Percentiles rank a stretch among this genome's conserved stretches.
Evolutionary conservation across 306 rosid species (phyloP).

Genomic region (Quercus aquifolioides): DNA sequence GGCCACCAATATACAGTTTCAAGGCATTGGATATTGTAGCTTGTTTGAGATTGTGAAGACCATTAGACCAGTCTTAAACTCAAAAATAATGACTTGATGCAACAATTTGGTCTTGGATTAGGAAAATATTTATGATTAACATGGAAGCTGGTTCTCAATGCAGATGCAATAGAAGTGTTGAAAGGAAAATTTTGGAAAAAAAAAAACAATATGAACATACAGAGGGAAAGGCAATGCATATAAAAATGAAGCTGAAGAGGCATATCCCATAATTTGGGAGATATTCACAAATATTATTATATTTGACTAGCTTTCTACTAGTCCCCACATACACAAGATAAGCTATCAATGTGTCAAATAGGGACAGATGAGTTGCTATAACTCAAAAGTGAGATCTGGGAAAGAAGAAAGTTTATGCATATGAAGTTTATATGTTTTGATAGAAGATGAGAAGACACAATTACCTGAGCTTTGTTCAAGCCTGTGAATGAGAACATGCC

Average conservation of each 20-base stretch:
- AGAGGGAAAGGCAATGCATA: background rate
- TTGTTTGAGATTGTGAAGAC: background rate
- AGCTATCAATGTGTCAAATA: background rate
- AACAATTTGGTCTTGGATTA: background rate
- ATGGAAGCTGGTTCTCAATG: background rate
- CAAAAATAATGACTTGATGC: background rate
- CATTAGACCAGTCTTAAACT: background rate
- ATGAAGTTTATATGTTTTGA: constrained; percentile 4
- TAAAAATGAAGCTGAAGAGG: background rate
- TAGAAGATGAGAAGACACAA: background rate
- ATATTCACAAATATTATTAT: background rate
- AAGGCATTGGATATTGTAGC: background rate
- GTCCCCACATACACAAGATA: background rate
- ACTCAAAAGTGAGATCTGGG: background rate
- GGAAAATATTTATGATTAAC: background rate
- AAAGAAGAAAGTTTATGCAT: background rate
- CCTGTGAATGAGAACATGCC: constrained; percentile 99
- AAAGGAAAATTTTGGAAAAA: background rate
- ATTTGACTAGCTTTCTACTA: background rate
- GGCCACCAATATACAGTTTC: background rate
- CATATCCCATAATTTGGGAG: background rate
- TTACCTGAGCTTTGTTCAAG: constrained; percentile 78
- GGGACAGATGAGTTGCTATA: background rate
- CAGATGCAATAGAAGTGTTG: background rate
- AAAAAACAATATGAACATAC: background rate